Evolutionary conservation across 176 grass and related monocot species (phyloP).

Genomic region (Neostapfia colusana): DNA sequence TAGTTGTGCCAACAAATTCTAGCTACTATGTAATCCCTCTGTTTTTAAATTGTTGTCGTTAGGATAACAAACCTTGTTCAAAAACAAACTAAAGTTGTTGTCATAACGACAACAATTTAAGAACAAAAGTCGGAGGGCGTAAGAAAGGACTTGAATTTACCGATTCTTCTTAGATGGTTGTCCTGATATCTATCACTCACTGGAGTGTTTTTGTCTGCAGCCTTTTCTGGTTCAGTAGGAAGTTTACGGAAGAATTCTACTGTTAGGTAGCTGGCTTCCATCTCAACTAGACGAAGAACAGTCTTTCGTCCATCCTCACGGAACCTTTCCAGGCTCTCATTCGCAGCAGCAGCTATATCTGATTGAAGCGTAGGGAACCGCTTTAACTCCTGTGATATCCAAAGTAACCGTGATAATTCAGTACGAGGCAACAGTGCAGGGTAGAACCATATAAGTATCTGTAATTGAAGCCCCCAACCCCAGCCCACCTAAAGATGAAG

Average conservation of each 20-base stretch:
- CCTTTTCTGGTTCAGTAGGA: slow-evolving; percentile 89
- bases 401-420: slow-evolving; percentile 8
- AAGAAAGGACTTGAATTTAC: slow-evolving; percentile 40
- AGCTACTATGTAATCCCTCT: background rate
- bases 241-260: slow-evolving; percentile 99
- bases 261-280: slow-evolving; percentile 96
- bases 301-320: slow-evolving; percentile 91
- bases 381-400: slow-evolving; percentile 76
- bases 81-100: too few species aligned
- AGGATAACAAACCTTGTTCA: too few species aligned
- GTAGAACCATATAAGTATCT: background rate
- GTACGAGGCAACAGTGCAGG: slow-evolving; percentile 15
- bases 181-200: slow-evolving; percentile 84
- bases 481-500: background rate
- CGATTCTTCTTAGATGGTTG: slow-evolving; percentile 90
- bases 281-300: slow-evolving; percentile 92
- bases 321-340: slow-evolving; percentile 94
- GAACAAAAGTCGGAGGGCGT: too few species aligned
- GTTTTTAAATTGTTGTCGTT: too few species aligned
- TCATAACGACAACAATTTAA: too few species aligned
- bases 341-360: slow-evolving; percentile 94
- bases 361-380: slow-evolving; percentile 97
- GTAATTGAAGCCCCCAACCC: background rate
- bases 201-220: slow-evolving; percentile 59
- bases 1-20: background rate